Evolutionary conservation across 2,329 filamentous ascomycete genomes (phyloP).

Genomic region (Hymenoscyphus fraxineus): DNA sequence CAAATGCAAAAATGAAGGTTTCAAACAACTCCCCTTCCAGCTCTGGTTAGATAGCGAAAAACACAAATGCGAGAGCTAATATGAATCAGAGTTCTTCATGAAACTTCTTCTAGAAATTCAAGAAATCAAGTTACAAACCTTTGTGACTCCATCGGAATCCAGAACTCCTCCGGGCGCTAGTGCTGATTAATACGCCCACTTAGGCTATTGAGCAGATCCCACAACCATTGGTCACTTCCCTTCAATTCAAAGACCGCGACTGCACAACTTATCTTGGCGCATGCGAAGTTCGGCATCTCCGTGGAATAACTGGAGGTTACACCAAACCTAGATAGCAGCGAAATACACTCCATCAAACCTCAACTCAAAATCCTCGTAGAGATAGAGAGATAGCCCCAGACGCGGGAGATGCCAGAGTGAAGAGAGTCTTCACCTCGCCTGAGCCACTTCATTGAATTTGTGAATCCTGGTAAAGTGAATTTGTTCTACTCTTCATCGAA

Average conservation of each 20-base stretch:
- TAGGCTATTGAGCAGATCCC: not conserved
- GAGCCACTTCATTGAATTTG: too few species aligned
- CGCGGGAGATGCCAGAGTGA: too few species aligned
- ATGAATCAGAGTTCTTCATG: not conserved
- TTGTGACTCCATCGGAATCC: not conserved
- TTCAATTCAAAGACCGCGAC: not conserved
- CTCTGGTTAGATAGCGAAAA: not conserved
- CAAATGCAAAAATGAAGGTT: not conserved
- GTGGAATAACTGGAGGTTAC: not conserved
- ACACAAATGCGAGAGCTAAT: not conserved
- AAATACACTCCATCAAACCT: too few species aligned
- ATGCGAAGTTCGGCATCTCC: not conserved
- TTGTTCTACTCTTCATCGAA: too few species aligned
- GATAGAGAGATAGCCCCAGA: too few species aligned
- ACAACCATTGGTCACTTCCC: not conserved
- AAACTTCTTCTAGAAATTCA: not conserved
- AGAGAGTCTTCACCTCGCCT: too few species aligned
- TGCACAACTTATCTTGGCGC: not conserved
- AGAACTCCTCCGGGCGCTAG: not conserved
- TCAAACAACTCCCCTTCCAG: not conserved
- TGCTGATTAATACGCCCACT: not conserved
- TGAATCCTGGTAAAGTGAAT: too few species aligned
- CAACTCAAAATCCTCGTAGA: too few species aligned
- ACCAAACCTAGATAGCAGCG: too few species aligned
- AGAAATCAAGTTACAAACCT: not conserved